phyloP scores from a whole-genome alignment of 2,329 filamentous ascomycete genomes.

The Neonectria faginata region DNA sequence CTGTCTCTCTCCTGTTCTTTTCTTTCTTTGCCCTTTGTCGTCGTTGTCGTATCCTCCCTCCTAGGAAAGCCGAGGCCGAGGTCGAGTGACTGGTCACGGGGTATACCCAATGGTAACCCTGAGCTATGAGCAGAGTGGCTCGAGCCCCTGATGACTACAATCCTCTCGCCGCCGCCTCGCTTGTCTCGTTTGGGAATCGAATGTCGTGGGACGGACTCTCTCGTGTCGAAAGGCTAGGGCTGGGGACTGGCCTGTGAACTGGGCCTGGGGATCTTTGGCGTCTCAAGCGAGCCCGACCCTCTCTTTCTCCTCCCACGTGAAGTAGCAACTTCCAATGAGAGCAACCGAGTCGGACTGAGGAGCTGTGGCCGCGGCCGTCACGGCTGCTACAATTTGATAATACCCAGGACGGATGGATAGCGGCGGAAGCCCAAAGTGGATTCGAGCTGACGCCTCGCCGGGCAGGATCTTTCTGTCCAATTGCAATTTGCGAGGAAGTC shows the following conservation, averaged over 20 bases:
- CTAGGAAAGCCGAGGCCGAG: conserved; percentile 27
- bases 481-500: conserved; percentile 42
- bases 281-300: conserved; percentile 40
- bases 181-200: conserved; percentile 28
- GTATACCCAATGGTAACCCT: conserved; percentile 39
- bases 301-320: conserved; percentile 42
- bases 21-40: conserved; percentile 12
- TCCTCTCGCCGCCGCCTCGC: conserved; percentile 30
- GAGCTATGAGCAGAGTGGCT: conserved; percentile 39
- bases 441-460: conserved; percentile 44
- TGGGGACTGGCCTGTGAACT: conserved; percentile 25
- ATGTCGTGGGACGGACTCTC: conserved; percentile 32
- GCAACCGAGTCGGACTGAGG: conserved; percentile 30
- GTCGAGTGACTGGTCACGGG: conserved; percentile 45
- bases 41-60: conserved; percentile 24
- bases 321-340: conserved; percentile 43
- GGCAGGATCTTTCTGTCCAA: conserved; percentile 28
- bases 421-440: conserved; percentile 42
- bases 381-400: conserved; percentile 28
- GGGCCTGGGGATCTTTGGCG: conserved; percentile 26
- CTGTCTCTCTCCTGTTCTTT: conserved; percentile 25
- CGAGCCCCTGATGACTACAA: conserved; percentile 40
- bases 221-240: conserved; percentile 35
- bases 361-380: conserved; percentile 36
- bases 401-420: conserved; percentile 41